Percentiles rank a stretch among this genome's conserved stretches.
phyloP scores from a whole-genome alignment of 768 basidiomycete genomes.

The Steccherinum ochraceum region DNA sequence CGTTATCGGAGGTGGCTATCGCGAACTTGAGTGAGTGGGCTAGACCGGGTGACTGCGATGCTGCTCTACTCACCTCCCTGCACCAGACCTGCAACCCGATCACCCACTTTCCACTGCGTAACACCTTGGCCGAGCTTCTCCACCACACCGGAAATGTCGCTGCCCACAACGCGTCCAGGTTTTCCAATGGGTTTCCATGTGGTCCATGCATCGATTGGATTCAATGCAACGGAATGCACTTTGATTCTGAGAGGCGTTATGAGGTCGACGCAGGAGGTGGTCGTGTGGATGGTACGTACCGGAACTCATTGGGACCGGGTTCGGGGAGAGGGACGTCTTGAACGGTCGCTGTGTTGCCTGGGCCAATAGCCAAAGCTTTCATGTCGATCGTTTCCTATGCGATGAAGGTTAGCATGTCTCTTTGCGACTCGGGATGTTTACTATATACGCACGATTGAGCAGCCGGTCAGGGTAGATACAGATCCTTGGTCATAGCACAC shows the following conservation, averaged over 20 bases:
- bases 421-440: too few relatives aligned
- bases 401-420: too few relatives aligned
- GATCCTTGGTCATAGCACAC: not conserved
- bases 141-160: not conserved
- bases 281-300: not conserved
- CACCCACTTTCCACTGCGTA: not conserved
- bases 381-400: not conserved
- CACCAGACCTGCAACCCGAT: not conserved
- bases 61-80: not conserved
- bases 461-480: not conserved
- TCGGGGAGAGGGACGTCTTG: not conserved
- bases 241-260: not conserved
- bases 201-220: not conserved
- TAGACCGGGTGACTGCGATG: not conserved
- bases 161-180: not conserved
- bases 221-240: not conserved
- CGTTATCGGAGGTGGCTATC: not conserved
- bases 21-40: not conserved
- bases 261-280: not conserved
- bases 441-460: not conserved
- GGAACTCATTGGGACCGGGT: not conserved
- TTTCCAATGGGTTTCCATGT: not conserved
- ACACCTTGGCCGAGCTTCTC: not conserved
- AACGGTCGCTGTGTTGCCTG: not conserved
- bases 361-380: not conserved